phyloP scores from a whole-genome alignment of 2,329 filamentous ascomycete genomes.

The Byssothecium circinans region DNA sequence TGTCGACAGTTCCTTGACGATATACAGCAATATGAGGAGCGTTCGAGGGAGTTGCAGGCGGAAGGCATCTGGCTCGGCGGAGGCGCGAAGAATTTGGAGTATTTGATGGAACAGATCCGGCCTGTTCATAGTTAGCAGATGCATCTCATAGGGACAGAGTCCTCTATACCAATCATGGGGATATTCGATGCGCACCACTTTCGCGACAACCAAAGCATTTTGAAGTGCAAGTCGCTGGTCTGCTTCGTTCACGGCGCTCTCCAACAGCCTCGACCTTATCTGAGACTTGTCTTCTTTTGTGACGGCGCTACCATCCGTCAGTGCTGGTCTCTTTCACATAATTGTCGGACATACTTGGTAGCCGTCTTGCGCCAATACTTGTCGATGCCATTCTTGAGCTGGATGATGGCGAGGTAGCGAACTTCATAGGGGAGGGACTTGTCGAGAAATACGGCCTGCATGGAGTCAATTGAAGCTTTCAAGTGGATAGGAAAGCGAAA shows the following conservation, averaged over 20 bases:
- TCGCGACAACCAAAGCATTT: constrained; percentile 84
- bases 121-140: constrained; percentile 27
- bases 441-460: constrained; percentile 80
- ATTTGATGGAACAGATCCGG: constrained; percentile 46
- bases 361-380: constrained; percentile 87
- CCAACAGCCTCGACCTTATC: constrained; percentile 74
- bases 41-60: constrained; percentile 70
- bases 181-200: constrained; percentile 87
- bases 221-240: constrained; percentile 78
- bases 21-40: constrained; percentile 76
- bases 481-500: too few species aligned
- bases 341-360: constrained; percentile 54
- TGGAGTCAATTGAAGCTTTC: too few species aligned
- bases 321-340: background rate
- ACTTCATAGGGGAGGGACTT: constrained; percentile 73
- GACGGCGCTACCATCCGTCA: constrained; percentile 54
- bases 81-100: constrained; percentile 61
- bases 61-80: constrained; percentile 53
- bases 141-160: background rate
- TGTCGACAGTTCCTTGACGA: constrained; percentile 87
- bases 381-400: constrained; percentile 95
- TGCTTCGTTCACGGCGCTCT: constrained; percentile 75
- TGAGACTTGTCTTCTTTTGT: constrained; percentile 70
- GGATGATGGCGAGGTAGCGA: constrained; percentile 87
- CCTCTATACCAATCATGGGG: constrained; percentile 72